Conservation (phyloP, 257 asterid genomes). For the Przewalskia tangutica region DNA sequence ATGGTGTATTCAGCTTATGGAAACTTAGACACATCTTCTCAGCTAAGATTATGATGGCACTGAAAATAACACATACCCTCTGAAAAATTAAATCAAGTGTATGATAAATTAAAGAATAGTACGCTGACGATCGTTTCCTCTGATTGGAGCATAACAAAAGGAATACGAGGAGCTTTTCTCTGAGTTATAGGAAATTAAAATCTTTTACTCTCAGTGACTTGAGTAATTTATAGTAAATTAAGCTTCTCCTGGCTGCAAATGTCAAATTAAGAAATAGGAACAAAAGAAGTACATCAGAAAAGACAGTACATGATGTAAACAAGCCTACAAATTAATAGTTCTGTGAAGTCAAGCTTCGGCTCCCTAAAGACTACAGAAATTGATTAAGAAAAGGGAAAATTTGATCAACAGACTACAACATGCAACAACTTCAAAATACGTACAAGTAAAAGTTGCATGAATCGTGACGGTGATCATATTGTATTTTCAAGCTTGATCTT, state of each 20-base stretch:
- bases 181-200: background rate
- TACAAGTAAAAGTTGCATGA: background rate
- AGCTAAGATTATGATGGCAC: background rate
- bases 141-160: background rate
- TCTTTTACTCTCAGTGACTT: background rate
- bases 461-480: background rate
- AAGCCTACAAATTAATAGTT: too few species aligned
- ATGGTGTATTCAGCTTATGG: background rate
- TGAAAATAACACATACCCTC: background rate
- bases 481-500: background rate
- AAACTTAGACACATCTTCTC: background rate
- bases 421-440: background rate
- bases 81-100: background rate
- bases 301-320: too few species aligned
- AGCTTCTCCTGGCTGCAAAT: background rate
- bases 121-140: background rate
- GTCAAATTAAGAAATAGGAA: background rate
- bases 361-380: background rate
- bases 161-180: background rate
- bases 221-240: background rate
- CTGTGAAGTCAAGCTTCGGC: too few species aligned
- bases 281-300: background rate
- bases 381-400: background rate
- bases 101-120: background rate
- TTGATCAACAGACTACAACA: background rate